Percentiles rank a stretch among this genome's conserved stretches.
Conservation (phyloP, 2,329 filamentous ascomycete species). For the Cadophora sp. region DNA sequence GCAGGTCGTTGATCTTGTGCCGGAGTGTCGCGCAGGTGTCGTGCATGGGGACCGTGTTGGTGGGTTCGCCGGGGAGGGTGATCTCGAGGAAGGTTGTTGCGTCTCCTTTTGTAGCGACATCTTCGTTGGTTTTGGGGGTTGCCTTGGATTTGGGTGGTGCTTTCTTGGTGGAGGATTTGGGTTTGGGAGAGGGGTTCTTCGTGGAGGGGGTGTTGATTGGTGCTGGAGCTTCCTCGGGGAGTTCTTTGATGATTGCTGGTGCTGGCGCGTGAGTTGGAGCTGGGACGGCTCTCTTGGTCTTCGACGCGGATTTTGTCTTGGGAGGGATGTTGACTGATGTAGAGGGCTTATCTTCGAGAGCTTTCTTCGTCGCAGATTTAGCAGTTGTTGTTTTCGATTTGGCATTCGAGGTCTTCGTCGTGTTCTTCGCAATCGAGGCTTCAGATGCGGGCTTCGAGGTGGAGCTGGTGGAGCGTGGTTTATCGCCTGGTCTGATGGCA, state of each 20-base stretch:
- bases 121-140: background rate
- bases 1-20: slow-evolving; percentile 28
- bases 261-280: background rate
- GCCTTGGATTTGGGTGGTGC: background rate
- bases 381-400: slow-evolving; percentile 1
- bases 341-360: slow-evolving; percentile 19
- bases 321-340: slow-evolving; percentile 4
- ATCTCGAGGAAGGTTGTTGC: slow-evolving; percentile 28
- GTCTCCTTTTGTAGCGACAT: background rate
- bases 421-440: background rate
- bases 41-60: slow-evolving; percentile 21
- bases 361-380: slow-evolving; percentile 10
- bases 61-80: slow-evolving; percentile 18
- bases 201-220: background rate
- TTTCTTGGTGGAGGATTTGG: background rate
- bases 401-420: background rate
- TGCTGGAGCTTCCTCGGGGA: background rate
- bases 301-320: background rate
- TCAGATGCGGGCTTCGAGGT: background rate
- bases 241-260: background rate
- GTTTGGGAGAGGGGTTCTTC: background rate
- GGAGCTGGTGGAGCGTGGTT: slow-evolving; percentile 5
- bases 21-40: slow-evolving; percentile 31
- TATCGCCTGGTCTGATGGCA: slow-evolving; percentile 22
- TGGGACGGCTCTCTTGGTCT: background rate